Evolutionary conservation across 192 early-diverging fungal species (phyloP).

Genomic region (Allomyces javanicus): DNA sequence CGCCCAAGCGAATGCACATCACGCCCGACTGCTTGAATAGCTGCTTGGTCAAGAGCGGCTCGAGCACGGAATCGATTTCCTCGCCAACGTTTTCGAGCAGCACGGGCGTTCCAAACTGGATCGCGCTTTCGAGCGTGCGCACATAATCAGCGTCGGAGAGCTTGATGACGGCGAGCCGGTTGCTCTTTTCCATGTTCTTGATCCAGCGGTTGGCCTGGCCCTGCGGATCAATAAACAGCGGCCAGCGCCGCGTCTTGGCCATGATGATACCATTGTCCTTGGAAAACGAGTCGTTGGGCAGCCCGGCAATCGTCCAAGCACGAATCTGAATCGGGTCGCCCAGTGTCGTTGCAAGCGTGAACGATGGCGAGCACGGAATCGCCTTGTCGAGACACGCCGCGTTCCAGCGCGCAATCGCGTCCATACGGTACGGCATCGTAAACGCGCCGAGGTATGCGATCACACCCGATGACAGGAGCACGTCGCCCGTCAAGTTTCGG

Average conservation of each 20-base stretch:
- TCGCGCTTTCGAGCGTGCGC: slow-evolving; percentile 36
- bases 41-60: slow-evolving; percentile 36
- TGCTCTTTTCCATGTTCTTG: slow-evolving; percentile 59
- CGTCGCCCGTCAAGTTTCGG: slow-evolving; percentile 94
- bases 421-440: slow-evolving; percentile 81
- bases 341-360: slow-evolving; percentile 76
- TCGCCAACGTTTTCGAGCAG: slow-evolving; percentile 46
- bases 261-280: slow-evolving; percentile 98
- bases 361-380: slow-evolving; percentile 53
- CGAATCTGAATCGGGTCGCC: slow-evolving; percentile 77
- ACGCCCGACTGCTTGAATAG: slow-evolving; percentile 39
- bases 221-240: slow-evolving; percentile 92
- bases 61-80: slow-evolving; percentile 41
- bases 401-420: slow-evolving; percentile 59
- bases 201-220: slow-evolving; percentile 81
- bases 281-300: slow-evolving; percentile 80
- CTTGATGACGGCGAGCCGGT: slow-evolving; percentile 79
- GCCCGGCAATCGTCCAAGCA: slow-evolving; percentile 61
- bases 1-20: slow-evolving; percentile 35
- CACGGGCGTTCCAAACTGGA: slow-evolving; percentile 37
- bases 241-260: slow-evolving; percentile 81
- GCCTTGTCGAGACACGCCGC: slow-evolving; percentile 40
- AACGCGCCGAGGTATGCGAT: slow-evolving; percentile 93
- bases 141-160: slow-evolving; percentile 76
- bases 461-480: slow-evolving; percentile 75